These are phyloP conservation scores for Neurospora pannonica DNA, from an alignment of 495 filamentous ascomycete genomes.

Conservation along the genomic window DNA sequence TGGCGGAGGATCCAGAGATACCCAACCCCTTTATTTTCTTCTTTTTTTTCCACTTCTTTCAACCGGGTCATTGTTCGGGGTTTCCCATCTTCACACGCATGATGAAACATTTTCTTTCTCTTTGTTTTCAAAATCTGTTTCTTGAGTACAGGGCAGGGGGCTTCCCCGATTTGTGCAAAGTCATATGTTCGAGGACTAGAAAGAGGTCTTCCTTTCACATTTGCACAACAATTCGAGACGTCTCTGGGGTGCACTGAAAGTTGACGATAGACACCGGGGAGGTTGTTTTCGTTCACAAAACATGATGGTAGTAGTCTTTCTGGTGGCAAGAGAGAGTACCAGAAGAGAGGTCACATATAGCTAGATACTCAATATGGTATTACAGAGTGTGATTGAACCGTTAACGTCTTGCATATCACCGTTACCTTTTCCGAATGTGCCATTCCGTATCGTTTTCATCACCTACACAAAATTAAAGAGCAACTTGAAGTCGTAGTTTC, in stretches of 20 bases:
- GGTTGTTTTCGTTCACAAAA: neutral
- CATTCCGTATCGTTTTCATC: neutral
- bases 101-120: neutral
- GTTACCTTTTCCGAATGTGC: neutral
- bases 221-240: neutral
- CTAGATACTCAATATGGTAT: neutral
- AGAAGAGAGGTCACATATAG: neutral
- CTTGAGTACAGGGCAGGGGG: neutral
- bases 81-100: neutral
- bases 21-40: conserved; percentile 17
- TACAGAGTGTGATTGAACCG: neutral
- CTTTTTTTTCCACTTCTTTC: neutral
- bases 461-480: neutral
- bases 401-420: neutral
- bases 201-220: neutral
- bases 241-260: neutral
- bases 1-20: conserved; percentile 21
- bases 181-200: neutral
- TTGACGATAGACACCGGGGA: neutral
- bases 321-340: neutral
- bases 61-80: neutral
- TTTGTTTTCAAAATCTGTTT: neutral
- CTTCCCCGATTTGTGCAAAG: neutral
- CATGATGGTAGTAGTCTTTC: neutral
- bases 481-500: neutral